These are phyloP conservation scores for Bruguiera parviflora DNA, from an alignment of 345 rosid species.

Conservation along the genomic window DNA sequence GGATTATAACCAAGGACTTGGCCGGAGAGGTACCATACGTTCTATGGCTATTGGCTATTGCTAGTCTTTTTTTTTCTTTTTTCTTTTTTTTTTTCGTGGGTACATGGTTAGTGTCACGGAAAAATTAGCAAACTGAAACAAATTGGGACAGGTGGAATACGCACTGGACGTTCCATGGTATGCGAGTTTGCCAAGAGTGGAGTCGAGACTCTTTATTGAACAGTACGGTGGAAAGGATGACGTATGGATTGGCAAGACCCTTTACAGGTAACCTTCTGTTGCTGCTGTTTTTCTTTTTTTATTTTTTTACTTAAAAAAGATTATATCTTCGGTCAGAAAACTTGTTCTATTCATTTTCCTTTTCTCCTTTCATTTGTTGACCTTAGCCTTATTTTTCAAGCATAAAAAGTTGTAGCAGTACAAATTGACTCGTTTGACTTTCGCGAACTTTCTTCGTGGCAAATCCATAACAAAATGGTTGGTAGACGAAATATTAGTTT, in stretches of 20 bases:
- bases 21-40: slow-evolving; percentile 65
- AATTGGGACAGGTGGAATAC: slow-evolving; percentile 45
- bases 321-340: too few species aligned
- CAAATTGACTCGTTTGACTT: not conserved
- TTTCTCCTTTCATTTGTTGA: too few species aligned
- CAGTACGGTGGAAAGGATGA: slow-evolving; percentile 88
- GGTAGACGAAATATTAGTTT: too few species aligned
- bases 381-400: too few species aligned
- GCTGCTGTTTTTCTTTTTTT: not conserved
- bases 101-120: not conserved
- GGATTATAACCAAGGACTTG: slow-evolving; percentile 79
- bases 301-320: not conserved
- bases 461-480: not conserved
- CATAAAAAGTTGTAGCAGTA: too few species aligned
- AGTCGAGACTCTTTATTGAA: slow-evolving; percentile 71
- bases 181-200: slow-evolving; percentile 73
- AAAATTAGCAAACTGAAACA: not conserved
- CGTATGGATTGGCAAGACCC: slow-evolving; percentile 93
- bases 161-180: slow-evolving; percentile 76
- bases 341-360: too few species aligned
- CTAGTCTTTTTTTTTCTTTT: too few species aligned
- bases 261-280: slow-evolving; percentile 51
- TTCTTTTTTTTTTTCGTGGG: not conserved
- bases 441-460: not conserved
- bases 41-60: not conserved